Percentiles rank a stretch among this genome's conserved stretches.
Conservation (phyloP, 2,329 filamentous ascomycete species). For the Myriosclerotinia scirpicola region DNA sequence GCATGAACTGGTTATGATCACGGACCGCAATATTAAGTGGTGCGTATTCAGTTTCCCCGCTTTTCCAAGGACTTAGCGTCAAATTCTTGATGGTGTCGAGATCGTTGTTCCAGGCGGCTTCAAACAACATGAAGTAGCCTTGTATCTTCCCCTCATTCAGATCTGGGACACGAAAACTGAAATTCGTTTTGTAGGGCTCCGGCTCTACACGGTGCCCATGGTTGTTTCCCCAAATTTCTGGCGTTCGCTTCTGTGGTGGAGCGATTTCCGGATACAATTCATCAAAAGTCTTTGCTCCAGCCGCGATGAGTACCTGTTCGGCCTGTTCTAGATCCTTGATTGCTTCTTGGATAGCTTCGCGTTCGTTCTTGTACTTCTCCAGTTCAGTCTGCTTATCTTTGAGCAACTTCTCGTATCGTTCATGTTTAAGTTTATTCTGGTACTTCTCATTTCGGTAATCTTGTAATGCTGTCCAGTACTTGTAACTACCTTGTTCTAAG, state of each 20-base stretch:
- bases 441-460: slow-evolving; percentile 28
- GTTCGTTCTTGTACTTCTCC: slow-evolving; percentile 51
- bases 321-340: slow-evolving; percentile 55
- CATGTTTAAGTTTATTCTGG: slow-evolving; percentile 39
- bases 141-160: slow-evolving; percentile 53
- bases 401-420: slow-evolving; percentile 41
- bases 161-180: slow-evolving; percentile 40
- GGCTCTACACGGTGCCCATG: slow-evolving; percentile 8
- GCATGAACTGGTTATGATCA: slow-evolving; percentile 49
- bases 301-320: slow-evolving; percentile 54
- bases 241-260: neutral
- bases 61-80: slow-evolving; percentile 59
- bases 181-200: slow-evolving; percentile 28
- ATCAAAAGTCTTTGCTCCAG: slow-evolving; percentile 64
- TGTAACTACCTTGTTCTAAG: slow-evolving; percentile 57
- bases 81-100: slow-evolving; percentile 63
- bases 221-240: neutral
- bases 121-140: slow-evolving; percentile 67
- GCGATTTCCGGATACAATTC: slow-evolving; percentile 60
- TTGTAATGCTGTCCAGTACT: slow-evolving; percentile 43
- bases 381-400: slow-evolving; percentile 40
- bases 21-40: slow-evolving; percentile 64
- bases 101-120: slow-evolving; percentile 73
- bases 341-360: slow-evolving; percentile 51
- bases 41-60: slow-evolving; percentile 49